Evolutionary conservation across 495 filamentous ascomycete species (phyloP), one percentile per base, ranked within the genome.

Genomic region (Aspergillus conjunctus): DNA sequence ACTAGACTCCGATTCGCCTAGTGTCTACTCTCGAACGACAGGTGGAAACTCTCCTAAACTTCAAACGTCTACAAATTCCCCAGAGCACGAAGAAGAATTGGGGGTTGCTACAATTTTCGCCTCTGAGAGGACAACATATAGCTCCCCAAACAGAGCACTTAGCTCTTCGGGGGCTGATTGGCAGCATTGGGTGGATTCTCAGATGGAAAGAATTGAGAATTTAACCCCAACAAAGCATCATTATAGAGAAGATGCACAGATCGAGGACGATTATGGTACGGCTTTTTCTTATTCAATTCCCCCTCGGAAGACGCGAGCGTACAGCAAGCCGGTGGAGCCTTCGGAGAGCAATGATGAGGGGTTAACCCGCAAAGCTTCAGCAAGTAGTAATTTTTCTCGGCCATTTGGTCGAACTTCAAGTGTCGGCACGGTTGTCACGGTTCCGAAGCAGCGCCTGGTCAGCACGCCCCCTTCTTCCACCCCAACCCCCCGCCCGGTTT

Each of bases 231-330:
- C 51, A 12, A 79, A 52, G 67, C 76, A 81, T 0, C 88, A 90
- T 68, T 65, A 86, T 52, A 76, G 86, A 14, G 88, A 91, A 70
- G 58, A 73, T 33, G 81, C 87, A 1, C 85, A 89, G 49, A 85
- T 84, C 48, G 67, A 79, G 30, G 79, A 77, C 31, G 83, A 88
- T 2, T 17, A 54, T 20, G 52, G 18, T 3, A 5, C 39, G 4
- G 26, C 7, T 7, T 57, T 64, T n/a, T 32, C 33, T 4, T 54
- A 44, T 15, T 48, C 61, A 1, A 48, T 33, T 20, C 46, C 59
- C n/a, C 32, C 32, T 39, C 60, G 45, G 21, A 64, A 32, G 9
- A 59, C 41, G 21, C 62, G 41, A 15, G 51, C 52, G 14, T 41
- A 54, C 17, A 20, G 53, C 30, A 51, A 61, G 65, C 11, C 51